A percentile compares a stretch with the other conserved stretches of the same genome.
Conservation (phyloP, 2,329 filamentous ascomycete species). For the Botryotinia calthae region DNA sequence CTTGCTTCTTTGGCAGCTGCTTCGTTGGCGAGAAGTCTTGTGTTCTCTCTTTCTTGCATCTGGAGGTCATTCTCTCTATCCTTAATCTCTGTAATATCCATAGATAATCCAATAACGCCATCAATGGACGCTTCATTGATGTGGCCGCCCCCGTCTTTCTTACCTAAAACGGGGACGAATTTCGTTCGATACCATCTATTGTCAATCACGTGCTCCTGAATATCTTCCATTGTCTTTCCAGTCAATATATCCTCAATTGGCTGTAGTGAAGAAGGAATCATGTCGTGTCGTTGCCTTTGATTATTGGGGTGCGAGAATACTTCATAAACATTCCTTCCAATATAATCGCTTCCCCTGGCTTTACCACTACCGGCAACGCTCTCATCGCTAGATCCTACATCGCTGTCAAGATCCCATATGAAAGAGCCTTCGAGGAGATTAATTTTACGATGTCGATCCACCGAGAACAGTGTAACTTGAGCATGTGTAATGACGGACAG, state of each 20-base stretch:
- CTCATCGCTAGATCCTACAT: slow-evolving; percentile 41
- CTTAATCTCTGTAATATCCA: slow-evolving; percentile 74
- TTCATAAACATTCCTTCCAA: slow-evolving; percentile 63
- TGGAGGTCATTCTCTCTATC: slow-evolving; percentile 61
- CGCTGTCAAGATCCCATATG: slow-evolving; percentile 47
- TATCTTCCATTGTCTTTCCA: slow-evolving; percentile 58
- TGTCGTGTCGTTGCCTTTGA: slow-evolving; percentile 23
- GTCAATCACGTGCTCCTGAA: slow-evolving; percentile 54
- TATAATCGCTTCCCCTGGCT: slow-evolving; percentile 36
- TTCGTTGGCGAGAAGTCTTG: slow-evolving; percentile 69
- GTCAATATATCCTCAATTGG: slow-evolving; percentile 63
- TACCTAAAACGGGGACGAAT: slow-evolving; percentile 63
- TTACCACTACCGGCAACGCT: slow-evolving; percentile 24
- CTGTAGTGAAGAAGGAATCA: slow-evolving; percentile 46
- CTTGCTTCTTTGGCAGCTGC: slow-evolving; percentile 77
- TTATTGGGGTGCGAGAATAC: slow-evolving; percentile 50
- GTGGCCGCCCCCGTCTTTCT: slow-evolving; percentile 52
- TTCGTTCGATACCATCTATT: slow-evolving; percentile 69
- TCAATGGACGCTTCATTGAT: slow-evolving; percentile 55
- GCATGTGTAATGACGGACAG: slow-evolving; percentile 72
- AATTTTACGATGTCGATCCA: slow-evolving; percentile 59
- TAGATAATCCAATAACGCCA: slow-evolving; percentile 74
- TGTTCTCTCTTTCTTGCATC: slow-evolving; percentile 66
- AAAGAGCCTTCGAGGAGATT: slow-evolving; percentile 69
- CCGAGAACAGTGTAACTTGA: slow-evolving; percentile 72